A percentile compares a stretch with the other conserved stretches of the same genome.
phyloP scores from a whole-genome alignment of 1,139 yeast genomes.

The Pichia sp. region DNA sequence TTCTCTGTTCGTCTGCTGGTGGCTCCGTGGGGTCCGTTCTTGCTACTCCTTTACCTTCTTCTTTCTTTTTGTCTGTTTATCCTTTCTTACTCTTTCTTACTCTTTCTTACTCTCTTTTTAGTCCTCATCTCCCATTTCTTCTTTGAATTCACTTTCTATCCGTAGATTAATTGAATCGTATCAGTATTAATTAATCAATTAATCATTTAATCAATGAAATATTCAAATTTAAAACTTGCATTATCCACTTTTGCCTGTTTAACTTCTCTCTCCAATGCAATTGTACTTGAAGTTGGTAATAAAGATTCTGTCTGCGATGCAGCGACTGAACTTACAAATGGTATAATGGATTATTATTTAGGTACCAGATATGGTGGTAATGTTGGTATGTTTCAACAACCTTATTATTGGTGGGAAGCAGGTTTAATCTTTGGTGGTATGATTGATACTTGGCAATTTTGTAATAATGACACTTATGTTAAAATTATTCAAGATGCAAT shows the following conservation, averaged over 20 bases:
- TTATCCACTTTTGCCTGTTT: not conserved
- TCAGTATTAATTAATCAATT: too few relatives aligned
- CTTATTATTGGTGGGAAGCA: conserved; percentile 98
- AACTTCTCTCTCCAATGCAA: conserved; percentile 3
- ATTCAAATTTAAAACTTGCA: not conserved
- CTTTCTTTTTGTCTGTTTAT: too few relatives aligned
- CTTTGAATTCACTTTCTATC: too few relatives aligned
- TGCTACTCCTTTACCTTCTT: too few relatives aligned
- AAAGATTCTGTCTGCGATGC: conserved; percentile 36
- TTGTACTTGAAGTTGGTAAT: conserved; percentile 24
- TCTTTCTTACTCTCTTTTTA: too few relatives aligned
- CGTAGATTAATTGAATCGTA: too few relatives aligned
- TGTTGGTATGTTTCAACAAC: conserved; percentile 75
- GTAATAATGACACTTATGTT: conserved; percentile 66
- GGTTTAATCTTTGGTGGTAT: conserved; percentile 93
- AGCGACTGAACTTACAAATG: conserved; percentile 53
- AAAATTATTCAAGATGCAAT: conserved; percentile 57
- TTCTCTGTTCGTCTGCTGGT: too few relatives aligned
- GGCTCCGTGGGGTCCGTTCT: too few relatives aligned
- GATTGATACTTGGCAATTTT: conserved; percentile 68
- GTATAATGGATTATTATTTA: conserved; percentile 78
- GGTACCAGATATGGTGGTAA: conserved; percentile 68
- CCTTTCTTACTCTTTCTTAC: too few relatives aligned
- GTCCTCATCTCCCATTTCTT: not conserved
- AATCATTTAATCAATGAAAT: conserved; percentile 3